Evolutionary conservation across 768 basidiomycete species (phyloP).

Genomic region (Leccinum disarticulatum): DNA sequence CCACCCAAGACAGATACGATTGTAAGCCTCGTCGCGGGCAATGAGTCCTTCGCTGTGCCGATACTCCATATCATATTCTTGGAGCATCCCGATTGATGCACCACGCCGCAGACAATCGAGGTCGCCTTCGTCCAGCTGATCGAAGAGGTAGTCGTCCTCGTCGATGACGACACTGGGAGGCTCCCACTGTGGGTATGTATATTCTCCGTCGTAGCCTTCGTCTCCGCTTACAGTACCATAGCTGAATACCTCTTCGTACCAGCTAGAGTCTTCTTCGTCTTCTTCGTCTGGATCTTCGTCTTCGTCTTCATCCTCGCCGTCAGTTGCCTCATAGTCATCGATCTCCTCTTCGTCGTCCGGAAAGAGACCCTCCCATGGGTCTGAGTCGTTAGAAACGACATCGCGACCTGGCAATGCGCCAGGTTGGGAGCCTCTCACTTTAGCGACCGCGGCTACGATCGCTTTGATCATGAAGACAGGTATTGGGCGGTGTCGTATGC

Average conservation of each 20-base stretch:
- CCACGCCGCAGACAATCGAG: conserved; percentile 56
- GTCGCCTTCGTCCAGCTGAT: conserved; percentile 35
- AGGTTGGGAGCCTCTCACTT: conserved; percentile 36
- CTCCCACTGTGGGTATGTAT: conserved; percentile 54
- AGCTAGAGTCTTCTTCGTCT: conserved; percentile 30
- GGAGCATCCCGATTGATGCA: conserved; percentile 57
- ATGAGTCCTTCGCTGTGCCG: conserved; percentile 53
- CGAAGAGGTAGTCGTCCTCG: conserved; percentile 36
- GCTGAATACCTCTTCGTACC: conserved; percentile 35
- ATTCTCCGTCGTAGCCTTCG: conserved; percentile 40
- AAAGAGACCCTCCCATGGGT: conserved; percentile 77
- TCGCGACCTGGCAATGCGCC: conserved; percentile 22
- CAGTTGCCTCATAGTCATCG: conserved; percentile 32
- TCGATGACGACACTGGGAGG: conserved; percentile 47
- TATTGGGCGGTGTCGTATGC: conserved; percentile 56
- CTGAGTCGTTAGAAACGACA: conserved; percentile 41
- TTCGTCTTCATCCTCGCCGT: conserved; percentile 24
- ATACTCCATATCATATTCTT: conserved; percentile 55
- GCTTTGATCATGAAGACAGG: conserved; percentile 70
- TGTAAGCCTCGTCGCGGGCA: conserved; percentile 41
- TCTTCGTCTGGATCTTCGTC: conserved; percentile 32
- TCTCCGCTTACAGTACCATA: conserved; percentile 37
- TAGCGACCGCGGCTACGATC: conserved; percentile 49
- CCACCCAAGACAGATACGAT: conserved; percentile 65
- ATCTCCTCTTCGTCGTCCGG: conserved; percentile 44